Evolutionary conservation across 805 yeast genomes (phyloP), one percentile per base, ranked within the genome.

Genomic region (Kodamaea neixiangensis): DNA sequence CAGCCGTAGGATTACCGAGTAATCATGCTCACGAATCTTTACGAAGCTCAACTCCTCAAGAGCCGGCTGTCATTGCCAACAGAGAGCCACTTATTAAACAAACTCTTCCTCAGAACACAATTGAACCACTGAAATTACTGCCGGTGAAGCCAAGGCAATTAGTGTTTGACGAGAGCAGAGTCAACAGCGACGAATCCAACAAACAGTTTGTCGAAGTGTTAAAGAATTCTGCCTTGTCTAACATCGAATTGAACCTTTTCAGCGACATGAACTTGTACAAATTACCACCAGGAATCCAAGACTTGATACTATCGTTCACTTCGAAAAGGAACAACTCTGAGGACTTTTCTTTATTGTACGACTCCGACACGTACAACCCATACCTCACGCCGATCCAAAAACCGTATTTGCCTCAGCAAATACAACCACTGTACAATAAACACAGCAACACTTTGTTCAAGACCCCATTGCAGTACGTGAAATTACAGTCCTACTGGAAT

Each of bases 271-370:
- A 64, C 47, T 64, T 75, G 46, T 58, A 67, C 18, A 66, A 57
- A 45, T 52, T 69, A 18, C 77, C 79, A 3, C 73, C 77, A 9
- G 79, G 79, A 7, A 66, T 75, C 19, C 78, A 75, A 55, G 72
- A 71, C 51, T 65, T 73, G 45, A 67, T 71, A 2, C 56, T 73
- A n/a, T 68, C 75, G 0, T 73, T 66, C 49, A 64, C 73, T 3
- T 66, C 77, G 1, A 63, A 67, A 21, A 63, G 75, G 54, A 61
- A 63, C 38, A 45, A 54, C 7, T 48, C 54, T 11, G 60, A 62
- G 21, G 61, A 57, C 47, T 60, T 60, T 29, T 60, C 59, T 41
- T 50, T 70, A 18, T 61, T 71, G n/a, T 52, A 57, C 17, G 57
- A 58, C 53, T 52, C 60, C 13, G 53, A 50, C 39, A 50, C 52